A percentile compares a stretch with the other conserved stretches of the same genome.
phyloP scores from a whole-genome alignment of 306 rosid genomes.

The apple (Malus domestica) region ASM211411v1 NC_041805.1:2605001-2605500 shows the following conservation, averaged over 20 bases:
- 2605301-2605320: background rate
- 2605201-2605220: background rate
- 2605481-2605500: no score
- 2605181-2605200: no score
- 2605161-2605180: background rate
- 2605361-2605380: background rate
- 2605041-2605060: no score
- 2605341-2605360: slow-evolving; percentile 25
- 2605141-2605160: background rate
- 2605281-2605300: slow-evolving; percentile 8
- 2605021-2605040: no score
- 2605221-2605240: background rate
- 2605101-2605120: background rate
- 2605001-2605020: no score
- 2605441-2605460: no score
- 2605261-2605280: background rate
- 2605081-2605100: background rate
- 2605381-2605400: no score
- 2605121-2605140: background rate
- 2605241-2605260: background rate
- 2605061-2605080: no score
- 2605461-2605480: no score
- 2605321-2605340: background rate
- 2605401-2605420: no score
- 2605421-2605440: no score